These are phyloP conservation scores for Keqinozyma sinolaborantium DNA, from an alignment of 1,139 yeast species.

Conservation along the genomic window DNA sequence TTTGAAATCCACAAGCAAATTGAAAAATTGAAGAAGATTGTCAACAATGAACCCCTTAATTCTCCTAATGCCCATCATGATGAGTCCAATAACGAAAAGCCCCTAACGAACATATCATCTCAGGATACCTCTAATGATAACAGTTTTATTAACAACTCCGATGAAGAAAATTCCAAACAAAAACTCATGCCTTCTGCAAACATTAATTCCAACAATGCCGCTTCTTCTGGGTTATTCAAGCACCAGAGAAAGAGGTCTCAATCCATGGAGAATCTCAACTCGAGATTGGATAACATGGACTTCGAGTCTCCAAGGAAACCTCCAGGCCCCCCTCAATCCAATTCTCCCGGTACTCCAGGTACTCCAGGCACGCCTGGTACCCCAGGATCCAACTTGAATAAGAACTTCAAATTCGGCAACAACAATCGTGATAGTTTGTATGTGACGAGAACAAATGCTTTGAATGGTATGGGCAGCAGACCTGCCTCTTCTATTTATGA, in stretches of 20 bases:
- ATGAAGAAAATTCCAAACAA: constrained; percentile 4
- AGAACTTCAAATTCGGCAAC: constrained; percentile 21
- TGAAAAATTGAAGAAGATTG: constrained; percentile 53
- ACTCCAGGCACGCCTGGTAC: constrained; percentile 3
- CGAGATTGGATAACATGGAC: constrained; percentile 8
- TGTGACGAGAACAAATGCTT: constrained; percentile 3
- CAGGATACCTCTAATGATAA: constrained; percentile 1
- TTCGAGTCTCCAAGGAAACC: constrained; percentile 64
- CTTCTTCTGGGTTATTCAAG: constrained; percentile 1
- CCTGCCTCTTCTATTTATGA: constrained; percentile 47
- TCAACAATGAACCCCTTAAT: not conserved
- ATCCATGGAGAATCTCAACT: constrained; percentile 46
- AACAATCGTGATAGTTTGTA: constrained; percentile 7
- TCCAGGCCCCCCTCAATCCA: constrained; percentile 23
- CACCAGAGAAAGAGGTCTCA: constrained; percentile 21
- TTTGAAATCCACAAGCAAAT: constrained; percentile 90
- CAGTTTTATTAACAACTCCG: constrained; percentile 5
- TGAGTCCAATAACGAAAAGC: constrained; percentile 1
- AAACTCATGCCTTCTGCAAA: constrained; percentile 14
- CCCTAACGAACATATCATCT: not conserved
- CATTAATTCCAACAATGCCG: constrained; percentile 3
- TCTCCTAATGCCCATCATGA: not conserved
- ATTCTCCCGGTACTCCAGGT: not conserved
- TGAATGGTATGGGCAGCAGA: constrained; percentile 17
- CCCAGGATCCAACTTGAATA: constrained; percentile 9